A percentile compares a stretch with the other conserved stretches of the same genome.
These are phyloP conservation scores for Hylodesmum podocarpum DNA, from an alignment of 306 rosid species.

Conservation along the genomic window DNA sequence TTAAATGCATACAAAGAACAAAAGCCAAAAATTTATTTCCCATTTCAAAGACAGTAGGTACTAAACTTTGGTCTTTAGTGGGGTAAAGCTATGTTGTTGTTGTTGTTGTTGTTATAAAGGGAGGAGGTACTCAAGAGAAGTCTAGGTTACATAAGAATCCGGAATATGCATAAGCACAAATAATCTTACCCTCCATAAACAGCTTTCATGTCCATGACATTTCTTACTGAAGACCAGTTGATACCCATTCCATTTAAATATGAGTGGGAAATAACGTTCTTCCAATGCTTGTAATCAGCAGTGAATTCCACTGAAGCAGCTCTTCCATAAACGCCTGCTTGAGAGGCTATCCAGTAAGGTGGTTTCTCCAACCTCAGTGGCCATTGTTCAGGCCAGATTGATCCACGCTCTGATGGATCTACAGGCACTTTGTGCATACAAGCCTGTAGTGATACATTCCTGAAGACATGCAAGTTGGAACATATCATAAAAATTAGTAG, in stretches of 20 bases:
- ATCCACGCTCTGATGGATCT: conserved; percentile 58
- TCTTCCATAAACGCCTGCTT: conserved; percentile 59
- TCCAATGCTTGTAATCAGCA: conserved; percentile 75
- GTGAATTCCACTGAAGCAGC: conserved; percentile 57
- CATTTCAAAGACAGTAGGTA: conserved; percentile 10
- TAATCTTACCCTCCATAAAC: conserved; percentile 82
- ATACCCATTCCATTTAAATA: conserved; percentile 75
- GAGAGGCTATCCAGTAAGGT: conserved; percentile 79
- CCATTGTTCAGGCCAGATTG: conserved; percentile 76
- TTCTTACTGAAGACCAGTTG: conserved; percentile 73
- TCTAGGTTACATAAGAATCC: not conserved
- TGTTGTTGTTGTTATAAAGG: no score
- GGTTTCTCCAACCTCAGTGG: conserved; percentile 75
- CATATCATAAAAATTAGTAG: not conserved
- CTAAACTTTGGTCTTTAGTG: no score
- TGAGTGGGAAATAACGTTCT: conserved; percentile 57
- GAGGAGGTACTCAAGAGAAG: not conserved
- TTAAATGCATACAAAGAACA: not conserved
- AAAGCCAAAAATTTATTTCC: not conserved
- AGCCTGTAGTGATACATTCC: conserved; percentile 68
- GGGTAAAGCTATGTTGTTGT: no score
- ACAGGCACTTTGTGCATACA: conserved; percentile 73
- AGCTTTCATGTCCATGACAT: conserved; percentile 90
- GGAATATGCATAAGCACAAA: conserved; percentile 9
- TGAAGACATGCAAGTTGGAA: conserved; percentile 35